phyloP scores from a whole-genome alignment of 2,329 filamentous ascomycete genomes.

The Colletotrichum orbiculare region DNA sequence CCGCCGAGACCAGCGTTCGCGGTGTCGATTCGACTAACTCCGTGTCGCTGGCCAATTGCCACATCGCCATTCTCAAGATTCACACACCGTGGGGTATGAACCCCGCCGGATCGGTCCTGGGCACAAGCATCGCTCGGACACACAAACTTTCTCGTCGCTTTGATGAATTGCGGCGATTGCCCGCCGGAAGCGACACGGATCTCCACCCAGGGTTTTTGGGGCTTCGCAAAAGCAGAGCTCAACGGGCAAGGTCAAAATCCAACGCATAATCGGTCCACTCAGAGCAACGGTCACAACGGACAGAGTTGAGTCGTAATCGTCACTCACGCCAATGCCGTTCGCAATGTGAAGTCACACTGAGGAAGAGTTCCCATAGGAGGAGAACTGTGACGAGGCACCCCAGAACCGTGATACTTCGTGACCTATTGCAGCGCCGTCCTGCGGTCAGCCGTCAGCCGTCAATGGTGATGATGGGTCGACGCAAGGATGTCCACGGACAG shows the following conservation, averaged over 20 bases:
- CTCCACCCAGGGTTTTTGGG: slow-evolving; percentile 12
- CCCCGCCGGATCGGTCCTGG: slow-evolving; percentile 10
- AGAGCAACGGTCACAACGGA: slow-evolving; percentile 17
- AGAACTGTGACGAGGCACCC: slow-evolving; percentile 19
- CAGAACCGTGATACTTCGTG: slow-evolving; percentile 18
- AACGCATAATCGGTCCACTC: slow-evolving; percentile 23
- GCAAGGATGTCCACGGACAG: slow-evolving; percentile 22
- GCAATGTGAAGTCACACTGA: slow-evolving; percentile 32
- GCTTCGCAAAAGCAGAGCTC: slow-evolving; percentile 8
- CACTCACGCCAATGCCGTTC: slow-evolving; percentile 33
- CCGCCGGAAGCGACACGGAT: slow-evolving; percentile 22
- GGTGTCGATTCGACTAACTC: slow-evolving; percentile 14
- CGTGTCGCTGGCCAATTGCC: slow-evolving; percentile 8
- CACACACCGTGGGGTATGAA: neutral
- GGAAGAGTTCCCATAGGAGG: slow-evolving; percentile 33
- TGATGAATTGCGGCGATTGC: slow-evolving; percentile 25
- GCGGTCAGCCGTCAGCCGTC: slow-evolving; percentile 16
- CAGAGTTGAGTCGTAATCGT: slow-evolving; percentile 22
- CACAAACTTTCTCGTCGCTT: slow-evolving; percentile 22
- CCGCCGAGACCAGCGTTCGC: slow-evolving; percentile 2
- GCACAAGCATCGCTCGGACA: slow-evolving; percentile 18
- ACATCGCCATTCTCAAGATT: slow-evolving; percentile 8
- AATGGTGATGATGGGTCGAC: slow-evolving; percentile 19
- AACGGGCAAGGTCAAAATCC: slow-evolving; percentile 16
- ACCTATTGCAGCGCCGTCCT: slow-evolving; percentile 31